Conservation (phyloP, 148 eudicot species). For the Talinum fruticosum region DNA sequence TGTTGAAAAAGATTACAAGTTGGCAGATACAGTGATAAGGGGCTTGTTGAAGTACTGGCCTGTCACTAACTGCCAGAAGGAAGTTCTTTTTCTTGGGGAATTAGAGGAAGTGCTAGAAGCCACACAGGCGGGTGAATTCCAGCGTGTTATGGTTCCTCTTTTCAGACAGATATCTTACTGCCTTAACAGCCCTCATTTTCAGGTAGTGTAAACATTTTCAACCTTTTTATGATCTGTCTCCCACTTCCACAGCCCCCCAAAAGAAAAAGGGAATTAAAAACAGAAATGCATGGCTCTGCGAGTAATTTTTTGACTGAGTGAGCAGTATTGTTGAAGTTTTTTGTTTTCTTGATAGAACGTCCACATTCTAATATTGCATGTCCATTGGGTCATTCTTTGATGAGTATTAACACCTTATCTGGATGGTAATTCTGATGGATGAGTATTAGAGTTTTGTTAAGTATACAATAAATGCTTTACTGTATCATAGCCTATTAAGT, state of each 20-base stretch:
- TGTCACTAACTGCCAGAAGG: slow-evolving; percentile 69
- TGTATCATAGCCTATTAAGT: background rate
- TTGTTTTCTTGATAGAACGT: too few relatives aligned
- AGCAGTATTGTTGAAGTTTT: too few relatives aligned
- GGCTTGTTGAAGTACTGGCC: slow-evolving; percentile 88
- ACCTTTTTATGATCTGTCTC: background rate
- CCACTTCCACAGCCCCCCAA: background rate
- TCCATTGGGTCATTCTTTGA: background rate
- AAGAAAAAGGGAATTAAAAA: too few relatives aligned
- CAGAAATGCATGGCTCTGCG: background rate
- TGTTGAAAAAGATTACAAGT: slow-evolving; percentile 75
- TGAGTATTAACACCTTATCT: background rate
- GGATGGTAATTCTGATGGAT: background rate
- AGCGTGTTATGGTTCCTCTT: slow-evolving; percentile 70
- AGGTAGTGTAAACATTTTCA: slow-evolving; percentile 42
- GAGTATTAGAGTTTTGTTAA: background rate
- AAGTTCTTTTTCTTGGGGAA: slow-evolving; percentile 69
- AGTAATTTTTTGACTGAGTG: too few relatives aligned
- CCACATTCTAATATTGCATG: background rate
- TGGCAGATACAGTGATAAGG: slow-evolving; percentile 63
- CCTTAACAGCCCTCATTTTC: slow-evolving; percentile 64
- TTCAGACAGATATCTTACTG: slow-evolving; percentile 60
- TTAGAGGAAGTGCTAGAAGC: slow-evolving; percentile 76
- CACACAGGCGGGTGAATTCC: slow-evolving; percentile 70
- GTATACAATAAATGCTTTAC: background rate